Evolutionary conservation across 176 grass and related monocot species (phyloP).

Genomic region (Oryza punctata): DNA sequence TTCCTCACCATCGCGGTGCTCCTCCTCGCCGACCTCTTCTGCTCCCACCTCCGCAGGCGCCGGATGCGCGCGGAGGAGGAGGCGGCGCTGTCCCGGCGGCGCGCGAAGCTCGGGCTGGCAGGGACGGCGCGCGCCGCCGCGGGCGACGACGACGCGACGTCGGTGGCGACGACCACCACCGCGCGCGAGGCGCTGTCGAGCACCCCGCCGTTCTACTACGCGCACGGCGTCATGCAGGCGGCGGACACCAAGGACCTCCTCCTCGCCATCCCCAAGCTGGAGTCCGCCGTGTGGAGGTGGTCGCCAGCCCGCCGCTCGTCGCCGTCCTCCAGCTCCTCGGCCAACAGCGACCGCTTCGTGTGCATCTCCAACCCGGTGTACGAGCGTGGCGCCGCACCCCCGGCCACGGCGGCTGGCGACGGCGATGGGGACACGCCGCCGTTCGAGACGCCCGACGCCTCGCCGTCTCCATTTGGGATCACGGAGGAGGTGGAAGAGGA

Average conservation of each 20-base stretch:
- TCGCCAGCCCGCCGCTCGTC: conserved; percentile 43
- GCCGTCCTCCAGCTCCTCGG: conserved; percentile 15
- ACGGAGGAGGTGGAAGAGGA: conserved; percentile 10
- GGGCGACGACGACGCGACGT: conserved; percentile 4
- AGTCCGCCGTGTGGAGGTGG: conserved; percentile 54
- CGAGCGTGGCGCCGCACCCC: conserved; percentile 3
- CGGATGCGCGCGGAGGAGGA: conserved; percentile 13
- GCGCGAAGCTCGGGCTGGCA: not conserved
- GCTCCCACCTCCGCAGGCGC: conserved; percentile 44
- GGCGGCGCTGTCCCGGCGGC: not conserved
- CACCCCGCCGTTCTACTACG: conserved; percentile 62
- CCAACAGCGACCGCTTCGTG: conserved; percentile 33
- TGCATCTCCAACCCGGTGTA: conserved; percentile 67
- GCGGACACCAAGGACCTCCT: conserved; percentile 53
- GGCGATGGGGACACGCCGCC: conserved; percentile 22
- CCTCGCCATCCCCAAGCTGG: conserved; percentile 54
- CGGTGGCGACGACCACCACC: conserved; percentile 23
- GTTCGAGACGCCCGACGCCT: conserved; percentile 37
- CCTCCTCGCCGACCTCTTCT: conserved; percentile 61
- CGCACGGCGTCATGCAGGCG: conserved; percentile 55
- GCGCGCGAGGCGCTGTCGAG: conserved; percentile 41
- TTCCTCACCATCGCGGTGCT: conserved; percentile 57
- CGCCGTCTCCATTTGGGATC: conserved; percentile 42
- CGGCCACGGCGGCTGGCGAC: not conserved
- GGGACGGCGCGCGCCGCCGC: not conserved